These are phyloP conservation scores for Claviceps pazoutovae DNA, from an alignment of 2,329 filamentous ascomycete species.

Conservation along the genomic window DNA sequence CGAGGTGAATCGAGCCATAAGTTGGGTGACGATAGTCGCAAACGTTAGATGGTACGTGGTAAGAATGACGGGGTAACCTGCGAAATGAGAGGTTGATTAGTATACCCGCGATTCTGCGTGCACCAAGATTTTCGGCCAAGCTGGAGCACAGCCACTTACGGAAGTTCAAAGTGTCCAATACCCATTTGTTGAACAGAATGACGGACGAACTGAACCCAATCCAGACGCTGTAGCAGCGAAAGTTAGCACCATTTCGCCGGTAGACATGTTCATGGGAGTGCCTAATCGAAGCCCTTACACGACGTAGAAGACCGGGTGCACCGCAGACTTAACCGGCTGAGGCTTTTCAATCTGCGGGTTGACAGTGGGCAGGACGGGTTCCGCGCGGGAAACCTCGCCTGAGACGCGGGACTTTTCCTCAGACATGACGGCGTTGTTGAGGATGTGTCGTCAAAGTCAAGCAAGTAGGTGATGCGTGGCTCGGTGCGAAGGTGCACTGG, in stretches of 20 bases:
- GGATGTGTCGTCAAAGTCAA: background rate
- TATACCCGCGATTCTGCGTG: background rate
- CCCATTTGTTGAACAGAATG: constrained; percentile 99
- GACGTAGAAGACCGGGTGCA: constrained; percentile 82
- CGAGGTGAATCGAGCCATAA: constrained; percentile 78
- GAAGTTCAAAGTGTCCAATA: constrained; percentile 75
- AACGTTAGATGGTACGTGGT: constrained; percentile 94
- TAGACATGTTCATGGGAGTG: background rate
- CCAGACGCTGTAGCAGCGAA: constrained; percentile 53
- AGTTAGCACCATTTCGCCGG: background rate
- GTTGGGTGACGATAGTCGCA: constrained; percentile 85
- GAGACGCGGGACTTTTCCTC: constrained; percentile 78
- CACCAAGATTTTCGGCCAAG: background rate
- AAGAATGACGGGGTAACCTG: constrained; percentile 64
- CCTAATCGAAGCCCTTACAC: constrained; percentile 30
- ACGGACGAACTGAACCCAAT: constrained; percentile 85
- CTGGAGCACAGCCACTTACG: constrained; percentile 23
- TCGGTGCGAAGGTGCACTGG: constrained; percentile 1
- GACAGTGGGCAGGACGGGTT: constrained; percentile 63
- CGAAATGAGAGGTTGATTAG: background rate
- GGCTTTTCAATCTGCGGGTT: constrained; percentile 64
- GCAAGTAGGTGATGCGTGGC: background rate
- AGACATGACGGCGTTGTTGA: constrained; percentile 17
- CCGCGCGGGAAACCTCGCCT: constrained; percentile 54
- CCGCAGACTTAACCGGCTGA: constrained; percentile 45